Conservation (phyloP, 176 grass and related monocot genomes). For the Eragrostis nindensis region DNA sequence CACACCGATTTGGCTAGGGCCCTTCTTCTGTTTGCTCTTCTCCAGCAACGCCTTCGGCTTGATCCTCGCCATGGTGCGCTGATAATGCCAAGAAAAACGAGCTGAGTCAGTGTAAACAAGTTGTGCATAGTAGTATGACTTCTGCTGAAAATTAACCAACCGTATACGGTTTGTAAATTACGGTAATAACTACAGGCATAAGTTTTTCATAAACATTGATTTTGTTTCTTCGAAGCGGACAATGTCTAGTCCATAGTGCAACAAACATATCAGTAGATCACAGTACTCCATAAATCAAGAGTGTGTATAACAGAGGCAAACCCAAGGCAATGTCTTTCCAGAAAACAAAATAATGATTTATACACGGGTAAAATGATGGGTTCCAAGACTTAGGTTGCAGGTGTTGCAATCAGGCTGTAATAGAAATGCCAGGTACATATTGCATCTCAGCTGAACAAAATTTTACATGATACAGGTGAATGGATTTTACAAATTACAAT, state of each 20-base stretch:
- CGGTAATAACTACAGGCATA: background rate
- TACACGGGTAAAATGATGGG: background rate
- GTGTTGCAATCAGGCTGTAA: background rate
- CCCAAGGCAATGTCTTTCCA: background rate
- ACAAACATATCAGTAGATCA: background rate
- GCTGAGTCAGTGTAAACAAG: background rate
- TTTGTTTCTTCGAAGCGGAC: background rate
- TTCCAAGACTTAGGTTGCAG: background rate
- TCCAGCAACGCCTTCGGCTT: slow-evolving; percentile 78
- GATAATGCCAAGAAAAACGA: slow-evolving; percentile 8
- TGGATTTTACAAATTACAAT: background rate
- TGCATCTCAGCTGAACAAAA: background rate
- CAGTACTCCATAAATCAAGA: background rate
- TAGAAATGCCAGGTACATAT: background rate
- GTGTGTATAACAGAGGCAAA: background rate
- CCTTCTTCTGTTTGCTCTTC: slow-evolving; percentile 81
- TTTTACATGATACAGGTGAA: background rate
- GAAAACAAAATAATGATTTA: background rate
- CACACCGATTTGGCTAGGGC: slow-evolving; percentile 56
- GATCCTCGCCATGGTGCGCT: slow-evolving; percentile 61
- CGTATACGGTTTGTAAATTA: too few species aligned
- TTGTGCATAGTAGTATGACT: background rate
- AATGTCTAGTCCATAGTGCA: background rate
- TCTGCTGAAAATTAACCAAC: background rate
- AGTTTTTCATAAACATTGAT: background rate